Percentiles rank a stretch among this genome's conserved stretches.
Evolutionary conservation across 371 early-diverging fungal species (phyloP).

Genomic region (Cokeromyces recurvatus): DNA sequence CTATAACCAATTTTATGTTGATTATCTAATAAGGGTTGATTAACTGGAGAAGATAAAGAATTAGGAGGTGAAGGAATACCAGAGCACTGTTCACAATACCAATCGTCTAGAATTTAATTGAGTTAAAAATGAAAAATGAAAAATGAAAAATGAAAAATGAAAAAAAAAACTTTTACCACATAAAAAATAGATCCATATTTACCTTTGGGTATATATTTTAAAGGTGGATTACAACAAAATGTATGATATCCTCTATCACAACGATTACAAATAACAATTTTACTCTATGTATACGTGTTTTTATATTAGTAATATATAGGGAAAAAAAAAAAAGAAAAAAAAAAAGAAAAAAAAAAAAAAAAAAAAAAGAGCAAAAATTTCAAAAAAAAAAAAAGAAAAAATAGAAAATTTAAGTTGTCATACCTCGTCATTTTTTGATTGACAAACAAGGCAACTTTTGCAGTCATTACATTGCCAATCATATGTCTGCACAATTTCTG

Average conservation of each 20-base stretch:
- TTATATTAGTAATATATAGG: too few relatives aligned
- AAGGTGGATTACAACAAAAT: slow-evolving; percentile 29
- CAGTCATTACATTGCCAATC: slow-evolving; percentile 46
- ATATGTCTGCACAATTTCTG: slow-evolving; percentile 29
- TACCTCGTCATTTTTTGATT: slow-evolving; percentile 37
- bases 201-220: slow-evolving; percentile 33
- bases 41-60: slow-evolving; percentile 16
- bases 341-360: too few relatives aligned
- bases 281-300: slow-evolving; percentile 19
- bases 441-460: slow-evolving; percentile 37
- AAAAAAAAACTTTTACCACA: background rate
- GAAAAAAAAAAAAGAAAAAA: too few relatives aligned
- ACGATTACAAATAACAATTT: slow-evolving; percentile 27
- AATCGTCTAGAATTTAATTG: slow-evolving; percentile 32
- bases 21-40: slow-evolving; percentile 5
- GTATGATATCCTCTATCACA: slow-evolving; percentile 38
- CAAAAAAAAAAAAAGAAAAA: slow-evolving; percentile 6
- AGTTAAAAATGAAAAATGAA: background rate
- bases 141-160: slow-evolving; percentile 1
- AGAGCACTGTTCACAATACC: slow-evolving; percentile 33
- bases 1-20: slow-evolving; percentile 4
- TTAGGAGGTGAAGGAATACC: slow-evolving; percentile 27
- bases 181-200: slow-evolving; percentile 1
- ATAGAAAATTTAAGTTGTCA: slow-evolving; percentile 5
- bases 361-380: too few relatives aligned